phyloP scores from a whole-genome alignment of 2,329 filamentous ascomycete genomes.

The Madurella fahalii region DNA sequence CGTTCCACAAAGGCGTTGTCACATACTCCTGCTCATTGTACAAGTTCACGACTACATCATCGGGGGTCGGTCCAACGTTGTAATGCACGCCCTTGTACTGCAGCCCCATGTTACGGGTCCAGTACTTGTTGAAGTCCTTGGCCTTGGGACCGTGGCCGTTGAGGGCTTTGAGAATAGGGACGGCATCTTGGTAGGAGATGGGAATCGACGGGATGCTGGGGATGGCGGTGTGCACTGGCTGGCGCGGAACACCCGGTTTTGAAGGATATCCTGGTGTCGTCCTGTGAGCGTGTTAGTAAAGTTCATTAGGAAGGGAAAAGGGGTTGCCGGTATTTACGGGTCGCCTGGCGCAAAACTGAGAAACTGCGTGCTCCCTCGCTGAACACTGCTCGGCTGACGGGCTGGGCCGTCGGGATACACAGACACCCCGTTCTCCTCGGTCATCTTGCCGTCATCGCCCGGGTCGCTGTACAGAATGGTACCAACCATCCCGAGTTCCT shows the following conservation, averaged over 20 bases:
- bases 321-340: conserved; percentile 43
- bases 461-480: conserved; percentile 82
- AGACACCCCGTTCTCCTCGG: conserved; percentile 73
- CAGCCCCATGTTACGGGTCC: conserved; percentile 68
- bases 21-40: conserved; percentile 78
- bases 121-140: conserved; percentile 66
- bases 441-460: conserved; percentile 78
- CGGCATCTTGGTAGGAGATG: conserved; percentile 80
- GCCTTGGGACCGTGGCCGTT: conserved; percentile 83
- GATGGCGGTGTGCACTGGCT: conserved; percentile 64
- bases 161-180: conserved; percentile 83
- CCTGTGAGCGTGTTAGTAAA: conserved; percentile 27
- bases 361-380: conserved; percentile 82
- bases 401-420: conserved; percentile 83
- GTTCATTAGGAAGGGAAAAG: not conserved
- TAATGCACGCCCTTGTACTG: conserved; percentile 78
- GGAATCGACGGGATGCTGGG: conserved; percentile 87
- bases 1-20: conserved; percentile 82
- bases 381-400: conserved; percentile 81
- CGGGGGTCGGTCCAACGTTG: conserved; percentile 77
- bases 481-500: conserved; percentile 87
- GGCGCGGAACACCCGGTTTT: conserved; percentile 78
- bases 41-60: conserved; percentile 65
- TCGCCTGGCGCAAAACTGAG: conserved; percentile 67
- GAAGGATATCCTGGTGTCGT: conserved; percentile 93